Evolutionary conservation across 106 monocot species (phyloP).

Genomic region (Amphibolis antarctica): DNA sequence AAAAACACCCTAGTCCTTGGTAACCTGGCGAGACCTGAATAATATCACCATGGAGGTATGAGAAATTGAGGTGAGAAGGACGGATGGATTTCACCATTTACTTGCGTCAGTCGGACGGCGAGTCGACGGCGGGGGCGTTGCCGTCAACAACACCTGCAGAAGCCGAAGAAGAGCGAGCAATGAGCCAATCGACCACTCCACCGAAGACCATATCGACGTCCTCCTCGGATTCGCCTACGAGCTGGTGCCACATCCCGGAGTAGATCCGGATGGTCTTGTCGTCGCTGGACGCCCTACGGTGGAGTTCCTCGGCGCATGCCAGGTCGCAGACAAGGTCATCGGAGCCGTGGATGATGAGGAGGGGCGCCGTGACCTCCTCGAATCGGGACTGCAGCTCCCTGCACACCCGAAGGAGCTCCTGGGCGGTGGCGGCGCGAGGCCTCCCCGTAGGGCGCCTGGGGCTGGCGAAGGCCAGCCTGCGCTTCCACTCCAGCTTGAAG

Average conservation of each 20-base stretch:
- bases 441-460: constrained; percentile 32
- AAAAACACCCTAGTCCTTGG: no score
- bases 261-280: constrained; percentile 76
- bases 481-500: constrained; percentile 89
- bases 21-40: no score
- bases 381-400: constrained; percentile 59
- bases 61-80: no score
- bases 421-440: constrained; percentile 73
- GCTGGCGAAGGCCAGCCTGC: constrained; percentile 62
- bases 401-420: constrained; percentile 73
- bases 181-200: constrained; percentile 68
- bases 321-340: constrained; percentile 73
- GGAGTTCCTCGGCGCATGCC: constrained; percentile 65
- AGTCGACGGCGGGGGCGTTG: no score
- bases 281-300: constrained; percentile 45
- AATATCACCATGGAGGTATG: no score
- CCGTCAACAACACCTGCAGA: no score
- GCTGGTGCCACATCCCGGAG: constrained; percentile 84
- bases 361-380: constrained; percentile 65
- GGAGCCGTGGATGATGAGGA: constrained; percentile 71
- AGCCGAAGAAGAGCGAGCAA: constrained; percentile 10
- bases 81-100: no score
- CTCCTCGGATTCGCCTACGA: constrained; percentile 77
- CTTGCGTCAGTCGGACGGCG: no score
- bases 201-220: constrained; percentile 71